Conservation (phyloP, 2,329 filamentous ascomycete species). For the Dactylellina cionopaga region DNA sequence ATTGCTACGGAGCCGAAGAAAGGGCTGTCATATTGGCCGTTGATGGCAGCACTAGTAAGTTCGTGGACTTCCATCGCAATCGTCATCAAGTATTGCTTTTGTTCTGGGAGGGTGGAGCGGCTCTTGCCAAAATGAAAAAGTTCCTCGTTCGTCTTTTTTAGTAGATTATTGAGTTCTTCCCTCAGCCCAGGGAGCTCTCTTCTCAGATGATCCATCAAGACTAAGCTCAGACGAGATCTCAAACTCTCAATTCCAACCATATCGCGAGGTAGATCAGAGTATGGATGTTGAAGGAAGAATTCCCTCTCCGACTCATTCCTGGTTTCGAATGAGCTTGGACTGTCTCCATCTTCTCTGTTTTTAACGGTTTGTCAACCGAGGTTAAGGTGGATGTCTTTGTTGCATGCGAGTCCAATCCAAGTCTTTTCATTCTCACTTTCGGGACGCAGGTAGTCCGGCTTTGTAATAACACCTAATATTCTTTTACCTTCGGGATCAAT, state of each 20-base stretch:
- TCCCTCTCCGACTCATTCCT: slow-evolving; percentile 5
- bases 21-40: slow-evolving; percentile 33
- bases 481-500: slow-evolving; percentile 61
- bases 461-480: slow-evolving; percentile 70
- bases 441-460: slow-evolving; percentile 64
- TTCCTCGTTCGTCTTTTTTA: not conserved
- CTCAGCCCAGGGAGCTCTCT: slow-evolving; percentile 16
- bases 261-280: slow-evolving; percentile 13
- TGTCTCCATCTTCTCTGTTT: slow-evolving; percentile 61
- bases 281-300: slow-evolving; percentile 32
- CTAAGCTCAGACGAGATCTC: slow-evolving; percentile 7
- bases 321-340: slow-evolving; percentile 3
- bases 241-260: slow-evolving; percentile 18
- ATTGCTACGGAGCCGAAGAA: slow-evolving; percentile 12
- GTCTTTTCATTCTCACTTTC: slow-evolving; percentile 61
- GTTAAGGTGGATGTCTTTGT: slow-evolving; percentile 50
- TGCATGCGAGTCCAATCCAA: slow-evolving; percentile 56
- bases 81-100: slow-evolving; percentile 57
- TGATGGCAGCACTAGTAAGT: slow-evolving; percentile 56
- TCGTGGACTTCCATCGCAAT: slow-evolving; percentile 59
- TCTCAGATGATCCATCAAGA: slow-evolving; percentile 5
- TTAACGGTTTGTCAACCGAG: slow-evolving; percentile 69
- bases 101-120: slow-evolving; percentile 47
- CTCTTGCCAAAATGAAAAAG: slow-evolving; percentile 40
- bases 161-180: slow-evolving; percentile 3